Evolutionary conservation across 805 yeast genomes (phyloP).

Genomic region (Dipodascopsis uninucleata): DNA sequence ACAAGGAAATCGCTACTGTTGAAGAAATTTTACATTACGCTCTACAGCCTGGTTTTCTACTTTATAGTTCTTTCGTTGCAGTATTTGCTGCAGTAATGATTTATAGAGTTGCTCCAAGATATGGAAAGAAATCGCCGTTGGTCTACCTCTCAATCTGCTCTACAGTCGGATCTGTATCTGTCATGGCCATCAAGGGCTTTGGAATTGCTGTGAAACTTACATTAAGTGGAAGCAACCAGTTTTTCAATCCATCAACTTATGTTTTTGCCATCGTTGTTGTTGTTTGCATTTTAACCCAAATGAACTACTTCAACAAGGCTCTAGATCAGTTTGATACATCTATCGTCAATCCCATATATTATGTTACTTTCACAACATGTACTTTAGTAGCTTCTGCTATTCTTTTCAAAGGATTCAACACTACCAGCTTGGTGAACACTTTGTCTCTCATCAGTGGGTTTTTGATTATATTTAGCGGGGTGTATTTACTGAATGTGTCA

Average conservation of each 20-base stretch:
- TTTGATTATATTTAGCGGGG: slow-evolving; percentile 82
- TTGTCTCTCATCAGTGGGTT: slow-evolving; percentile 82
- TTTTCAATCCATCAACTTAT: slow-evolving; percentile 78
- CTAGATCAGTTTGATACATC: slow-evolving; percentile 90
- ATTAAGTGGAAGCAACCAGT: slow-evolving; percentile 79
- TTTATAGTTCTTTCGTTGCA: slow-evolving; percentile 60
- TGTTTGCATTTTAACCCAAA: slow-evolving; percentile 80
- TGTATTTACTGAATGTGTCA: slow-evolving; percentile 73
- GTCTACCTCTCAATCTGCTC: slow-evolving; percentile 87
- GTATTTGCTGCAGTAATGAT: slow-evolving; percentile 73
- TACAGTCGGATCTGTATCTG: slow-evolving; percentile 83
- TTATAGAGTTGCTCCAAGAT: slow-evolving; percentile 73
- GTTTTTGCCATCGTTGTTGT: slow-evolving; percentile 73
- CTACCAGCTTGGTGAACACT: slow-evolving; percentile 72
- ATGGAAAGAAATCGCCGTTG: slow-evolving; percentile 81
- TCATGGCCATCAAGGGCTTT: slow-evolving; percentile 88
- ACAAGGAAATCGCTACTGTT: slow-evolving; percentile 79
- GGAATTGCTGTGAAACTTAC: slow-evolving; percentile 88
- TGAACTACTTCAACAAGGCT: slow-evolving; percentile 92
- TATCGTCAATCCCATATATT: slow-evolving; percentile 84
- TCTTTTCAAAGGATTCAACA: slow-evolving; percentile 80
- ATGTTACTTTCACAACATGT: slow-evolving; percentile 86
- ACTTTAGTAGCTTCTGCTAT: slow-evolving; percentile 83
- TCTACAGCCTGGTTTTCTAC: slow-evolving; percentile 63
- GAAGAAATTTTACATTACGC: slow-evolving; percentile 84